Percentiles rank a stretch among this genome's conserved stretches.
These are phyloP conservation scores for Trichoderma asperelloides DNA, from an alignment of 495 filamentous ascomycete genomes.

Conservation along the genomic window DNA sequence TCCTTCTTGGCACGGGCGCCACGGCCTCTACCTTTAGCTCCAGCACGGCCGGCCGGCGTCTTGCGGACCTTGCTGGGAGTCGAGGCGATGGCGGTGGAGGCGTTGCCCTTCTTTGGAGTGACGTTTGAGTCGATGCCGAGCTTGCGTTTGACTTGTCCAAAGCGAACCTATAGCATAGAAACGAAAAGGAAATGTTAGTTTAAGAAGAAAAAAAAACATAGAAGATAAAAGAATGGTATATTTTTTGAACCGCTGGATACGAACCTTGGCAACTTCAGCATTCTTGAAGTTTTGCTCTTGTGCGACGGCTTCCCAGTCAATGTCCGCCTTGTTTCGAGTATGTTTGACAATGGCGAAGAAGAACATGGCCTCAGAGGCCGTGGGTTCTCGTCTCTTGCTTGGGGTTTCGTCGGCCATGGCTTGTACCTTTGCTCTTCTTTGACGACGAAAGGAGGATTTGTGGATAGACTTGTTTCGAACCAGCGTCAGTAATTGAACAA, in stretches of 20 bases:
- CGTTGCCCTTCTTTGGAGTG: conserved; percentile 2
- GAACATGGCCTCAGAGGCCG: conserved; percentile 13
- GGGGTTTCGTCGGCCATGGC: conserved; percentile 15
- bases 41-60: not conserved
- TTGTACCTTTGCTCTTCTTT: not conserved
- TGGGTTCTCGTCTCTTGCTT: conserved; percentile 16
- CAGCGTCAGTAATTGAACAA: not conserved
- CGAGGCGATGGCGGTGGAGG: conserved; percentile 9
- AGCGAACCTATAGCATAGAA: conserved; percentile 24
- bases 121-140: conserved; percentile 13
- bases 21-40: not conserved
- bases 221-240: not conserved
- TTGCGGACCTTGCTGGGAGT: conserved; percentile 17
- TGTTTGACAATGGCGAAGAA: conserved; percentile 16
- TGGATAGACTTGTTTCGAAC: no score
- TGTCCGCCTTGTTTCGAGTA: conserved; percentile 8
- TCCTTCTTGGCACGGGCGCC: not conserved
- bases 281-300: conserved; percentile 11
- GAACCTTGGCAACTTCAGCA: conserved; percentile 12
- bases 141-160: conserved; percentile 23
- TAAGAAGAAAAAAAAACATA: not conserved
- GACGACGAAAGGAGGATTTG: not conserved
- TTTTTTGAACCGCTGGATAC: not conserved
- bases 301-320: conserved; percentile 14
- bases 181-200: not conserved